phyloP scores from a whole-genome alignment of 1,139 yeast species.

The Magnusiomyces tetraspermus region DNA sequence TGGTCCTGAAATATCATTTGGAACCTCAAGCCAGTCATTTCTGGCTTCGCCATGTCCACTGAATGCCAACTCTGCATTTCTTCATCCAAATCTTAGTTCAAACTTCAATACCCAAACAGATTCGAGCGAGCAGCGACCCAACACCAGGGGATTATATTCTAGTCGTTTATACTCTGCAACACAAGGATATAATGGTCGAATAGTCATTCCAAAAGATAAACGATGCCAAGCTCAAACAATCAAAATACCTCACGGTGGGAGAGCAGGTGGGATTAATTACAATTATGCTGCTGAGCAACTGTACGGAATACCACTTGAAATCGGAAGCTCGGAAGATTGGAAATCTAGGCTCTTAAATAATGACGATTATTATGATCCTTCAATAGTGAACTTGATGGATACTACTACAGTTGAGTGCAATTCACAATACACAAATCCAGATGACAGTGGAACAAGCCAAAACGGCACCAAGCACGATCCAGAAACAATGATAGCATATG shows the following conservation, averaged over 20 bases:
- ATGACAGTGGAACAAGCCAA: too few relatives aligned
- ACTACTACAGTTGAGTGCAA: background rate
- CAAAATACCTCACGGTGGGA: background rate
- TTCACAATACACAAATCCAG: background rate
- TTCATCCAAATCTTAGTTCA: background rate
- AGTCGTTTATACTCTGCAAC: background rate
- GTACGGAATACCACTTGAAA: background rate
- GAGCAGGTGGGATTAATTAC: background rate
- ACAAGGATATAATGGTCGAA: background rate
- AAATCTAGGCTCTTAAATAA: background rate
- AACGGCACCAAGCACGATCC: background rate
- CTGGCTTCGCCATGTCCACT: background rate
- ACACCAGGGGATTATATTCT: too few relatives aligned
- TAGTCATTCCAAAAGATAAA: background rate
- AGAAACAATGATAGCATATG: background rate
- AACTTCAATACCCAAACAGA: too few relatives aligned
- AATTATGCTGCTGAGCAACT: background rate
- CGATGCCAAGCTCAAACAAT: background rate
- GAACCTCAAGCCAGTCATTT: background rate
- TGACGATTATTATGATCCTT: background rate
- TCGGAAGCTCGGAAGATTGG: background rate
- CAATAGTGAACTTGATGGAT: conserved; percentile 1
- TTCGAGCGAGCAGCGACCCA: too few relatives aligned
- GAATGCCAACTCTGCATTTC: background rate
- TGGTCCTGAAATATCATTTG: background rate